A percentile compares a stretch with the other conserved stretches of the same genome.
phyloP scores from a whole-genome alignment of 2,329 filamentous ascomycete species.

The Sporothrix phasma region DNA sequence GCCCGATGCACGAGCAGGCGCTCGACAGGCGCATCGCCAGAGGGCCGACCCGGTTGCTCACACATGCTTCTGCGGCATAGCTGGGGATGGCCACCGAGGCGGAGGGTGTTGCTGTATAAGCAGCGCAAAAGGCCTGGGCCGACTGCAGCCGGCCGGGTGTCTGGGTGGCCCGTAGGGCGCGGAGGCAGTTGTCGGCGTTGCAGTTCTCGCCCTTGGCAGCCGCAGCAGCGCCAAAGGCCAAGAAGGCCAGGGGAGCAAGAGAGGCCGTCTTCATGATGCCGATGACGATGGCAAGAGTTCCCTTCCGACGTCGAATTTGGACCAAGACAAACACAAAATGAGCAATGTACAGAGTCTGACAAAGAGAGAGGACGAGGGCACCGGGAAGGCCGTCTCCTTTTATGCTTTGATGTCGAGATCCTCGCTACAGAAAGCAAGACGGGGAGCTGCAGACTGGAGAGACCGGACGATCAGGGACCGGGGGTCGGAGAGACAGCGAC shows the following conservation, averaged over 20 bases:
- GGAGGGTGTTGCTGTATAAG: slow-evolving; percentile 16
- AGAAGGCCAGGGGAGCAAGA: background rate
- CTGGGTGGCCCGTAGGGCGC: slow-evolving; percentile 28
- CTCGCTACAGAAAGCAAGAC: too few species aligned
- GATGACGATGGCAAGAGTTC: background rate
- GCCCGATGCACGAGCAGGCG: slow-evolving; percentile 21
- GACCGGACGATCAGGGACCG: background rate
- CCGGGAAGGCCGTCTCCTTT: background rate
- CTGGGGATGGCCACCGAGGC: slow-evolving; percentile 18
- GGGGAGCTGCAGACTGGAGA: background rate
- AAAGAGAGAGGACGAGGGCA: too few species aligned
- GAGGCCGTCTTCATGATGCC: background rate
- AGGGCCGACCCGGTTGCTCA: slow-evolving; percentile 18
- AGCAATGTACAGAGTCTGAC: too few species aligned
- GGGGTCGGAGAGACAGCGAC: background rate
- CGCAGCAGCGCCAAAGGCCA: background rate
- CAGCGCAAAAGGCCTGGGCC: slow-evolving; percentile 27
- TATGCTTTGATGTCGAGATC: background rate
- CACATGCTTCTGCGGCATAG: slow-evolving; percentile 20
- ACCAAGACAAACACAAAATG: too few species aligned
- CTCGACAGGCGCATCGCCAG: slow-evolving; percentile 19
- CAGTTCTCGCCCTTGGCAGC: too few species aligned
- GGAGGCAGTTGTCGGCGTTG: slow-evolving; percentile 30
- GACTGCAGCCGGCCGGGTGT: slow-evolving; percentile 26
- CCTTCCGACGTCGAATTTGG: too few species aligned